phyloP scores from a whole-genome alignment of 2,329 filamentous ascomycete genomes.

The Emmonsiellopsis sp. region DNA sequence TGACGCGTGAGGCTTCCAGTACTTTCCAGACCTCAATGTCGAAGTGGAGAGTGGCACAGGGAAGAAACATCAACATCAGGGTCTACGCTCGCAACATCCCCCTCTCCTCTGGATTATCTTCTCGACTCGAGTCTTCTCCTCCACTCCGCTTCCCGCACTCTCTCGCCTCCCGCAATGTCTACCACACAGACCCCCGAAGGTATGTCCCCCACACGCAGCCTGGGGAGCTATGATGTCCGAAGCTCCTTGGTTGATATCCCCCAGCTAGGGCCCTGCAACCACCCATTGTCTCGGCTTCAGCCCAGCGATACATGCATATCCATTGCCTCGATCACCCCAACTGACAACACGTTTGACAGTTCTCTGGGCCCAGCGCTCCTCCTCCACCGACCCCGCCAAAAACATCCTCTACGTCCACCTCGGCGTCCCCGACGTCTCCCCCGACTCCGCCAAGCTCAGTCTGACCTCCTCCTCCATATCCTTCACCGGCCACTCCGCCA shows the following conservation, averaged over 20 bases:
- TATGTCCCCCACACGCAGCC: slow-evolving; percentile 14
- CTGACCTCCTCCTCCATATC: slow-evolving; percentile 66
- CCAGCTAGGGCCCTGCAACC: not conserved
- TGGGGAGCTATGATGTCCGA: not conserved
- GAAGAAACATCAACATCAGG: slow-evolving; percentile 14
- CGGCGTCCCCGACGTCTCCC: slow-evolving; percentile 72
- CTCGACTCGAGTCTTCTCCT: slow-evolving; percentile 7
- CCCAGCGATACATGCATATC: not conserved
- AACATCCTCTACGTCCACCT: slow-evolving; percentile 96
- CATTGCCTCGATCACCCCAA: not conserved
- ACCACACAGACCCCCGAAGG: slow-evolving; percentile 35
- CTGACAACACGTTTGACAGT: slow-evolving; percentile 44
- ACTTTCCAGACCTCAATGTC: slow-evolving; percentile 24
- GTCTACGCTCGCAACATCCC: slow-evolving; percentile 11
- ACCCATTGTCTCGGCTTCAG: not conserved
- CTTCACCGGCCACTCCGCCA: slow-evolving; percentile 74
- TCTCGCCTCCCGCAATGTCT: slow-evolving; percentile 23
- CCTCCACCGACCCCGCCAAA: slow-evolving; percentile 64
- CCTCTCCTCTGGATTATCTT: slow-evolving; percentile 7
- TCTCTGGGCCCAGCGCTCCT: slow-evolving; percentile 96
- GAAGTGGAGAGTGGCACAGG: slow-evolving; percentile 17
- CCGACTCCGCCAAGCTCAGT: slow-evolving; percentile 68
- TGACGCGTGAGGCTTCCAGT: slow-evolving; percentile 24
- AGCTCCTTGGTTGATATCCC: not conserved
- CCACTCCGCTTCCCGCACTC: slow-evolving; percentile 6